Evolutionary conservation across 495 filamentous ascomycete species (phyloP).

Genomic region (Podospora anserina): DNA sequence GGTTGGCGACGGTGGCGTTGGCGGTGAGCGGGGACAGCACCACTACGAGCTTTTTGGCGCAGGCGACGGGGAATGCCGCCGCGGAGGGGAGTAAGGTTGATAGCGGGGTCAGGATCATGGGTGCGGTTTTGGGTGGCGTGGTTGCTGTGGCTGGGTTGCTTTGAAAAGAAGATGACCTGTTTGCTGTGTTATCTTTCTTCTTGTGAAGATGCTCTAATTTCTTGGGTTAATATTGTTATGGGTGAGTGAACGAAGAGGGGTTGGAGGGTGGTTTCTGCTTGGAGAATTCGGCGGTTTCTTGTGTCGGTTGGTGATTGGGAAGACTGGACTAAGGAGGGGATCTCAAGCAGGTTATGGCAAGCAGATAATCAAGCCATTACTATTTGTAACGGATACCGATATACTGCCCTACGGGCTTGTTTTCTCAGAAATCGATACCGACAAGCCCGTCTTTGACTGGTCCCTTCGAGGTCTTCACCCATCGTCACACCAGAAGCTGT

Average conservation of each 20-base stretch:
- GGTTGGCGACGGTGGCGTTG: slow-evolving; percentile 38
- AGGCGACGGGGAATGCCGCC: slow-evolving; percentile 4
- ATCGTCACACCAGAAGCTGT: too few species aligned
- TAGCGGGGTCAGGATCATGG: slow-evolving; percentile 38
- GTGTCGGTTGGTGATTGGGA: background rate
- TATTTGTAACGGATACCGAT: too few species aligned
- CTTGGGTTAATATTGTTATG: background rate
- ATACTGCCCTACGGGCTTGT: too few species aligned
- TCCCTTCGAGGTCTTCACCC: too few species aligned
- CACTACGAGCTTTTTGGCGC: slow-evolving; percentile 25
- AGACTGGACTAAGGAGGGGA: too few species aligned
- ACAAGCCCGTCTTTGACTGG: too few species aligned
- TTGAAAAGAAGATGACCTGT: slow-evolving; percentile 16
- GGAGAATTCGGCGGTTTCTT: background rate
- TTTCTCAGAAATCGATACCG: too few species aligned
- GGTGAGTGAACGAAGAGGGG: background rate
- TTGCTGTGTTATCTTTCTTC: background rate
- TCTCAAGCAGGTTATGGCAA: too few species aligned
- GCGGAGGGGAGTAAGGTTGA: slow-evolving; percentile 14
- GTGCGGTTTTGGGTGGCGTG: slow-evolving; percentile 38
- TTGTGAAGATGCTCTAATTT: background rate
- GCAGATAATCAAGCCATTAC: too few species aligned
- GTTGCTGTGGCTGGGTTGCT: slow-evolving; percentile 42
- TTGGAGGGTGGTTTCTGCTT: background rate
- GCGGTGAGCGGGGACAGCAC: slow-evolving; percentile 42